phyloP scores from a whole-genome alignment of 257 asterid genomes.

The Nicotiana tabacum region DNA sequence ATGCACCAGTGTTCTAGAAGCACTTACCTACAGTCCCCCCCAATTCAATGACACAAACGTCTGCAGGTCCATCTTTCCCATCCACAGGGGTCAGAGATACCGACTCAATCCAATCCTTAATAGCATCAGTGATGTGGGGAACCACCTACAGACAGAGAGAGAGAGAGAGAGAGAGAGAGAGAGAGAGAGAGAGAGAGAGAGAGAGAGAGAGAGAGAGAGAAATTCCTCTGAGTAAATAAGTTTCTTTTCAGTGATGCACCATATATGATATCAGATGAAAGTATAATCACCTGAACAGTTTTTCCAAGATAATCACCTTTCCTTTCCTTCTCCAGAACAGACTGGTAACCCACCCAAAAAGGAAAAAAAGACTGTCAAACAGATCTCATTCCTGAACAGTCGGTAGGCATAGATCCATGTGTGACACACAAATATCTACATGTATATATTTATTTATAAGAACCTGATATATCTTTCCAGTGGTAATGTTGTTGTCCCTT shows the following conservation, averaged over 20 bases:
- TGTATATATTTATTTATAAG: conserved; percentile 16
- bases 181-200: conserved; percentile 20
- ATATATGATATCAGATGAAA: not conserved
- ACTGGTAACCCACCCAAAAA: conserved; percentile 31
- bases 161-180: conserved; percentile 17
- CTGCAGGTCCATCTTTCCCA: conserved; percentile 89
- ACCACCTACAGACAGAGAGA: conserved; percentile 54
- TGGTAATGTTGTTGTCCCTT: conserved; percentile 91
- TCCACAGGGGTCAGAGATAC: conserved; percentile 85
- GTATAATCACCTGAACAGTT: conserved; percentile 81
- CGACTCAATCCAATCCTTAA: conserved; percentile 83
- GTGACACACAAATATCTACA: not conserved
- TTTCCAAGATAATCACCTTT: conserved; percentile 96
- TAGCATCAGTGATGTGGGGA: conserved; percentile 94
- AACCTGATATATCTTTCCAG: conserved; percentile 99
- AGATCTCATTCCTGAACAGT: not conserved
- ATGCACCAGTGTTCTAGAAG: not conserved
- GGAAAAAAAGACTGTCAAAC: conserved; percentile 17
- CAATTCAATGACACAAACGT: conserved; percentile 96
- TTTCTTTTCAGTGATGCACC: not conserved
- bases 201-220: conserved; percentile 15
- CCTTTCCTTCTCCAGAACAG: conserved; percentile 91
- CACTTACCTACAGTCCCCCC: conserved; percentile 97
- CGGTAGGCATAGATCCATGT: not conserved
- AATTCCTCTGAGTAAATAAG: not conserved